Base-by-base conservation (phyloP, 2,329 filamentous ascomycete species). In the Phaeosphaeria sp. region DNA sequence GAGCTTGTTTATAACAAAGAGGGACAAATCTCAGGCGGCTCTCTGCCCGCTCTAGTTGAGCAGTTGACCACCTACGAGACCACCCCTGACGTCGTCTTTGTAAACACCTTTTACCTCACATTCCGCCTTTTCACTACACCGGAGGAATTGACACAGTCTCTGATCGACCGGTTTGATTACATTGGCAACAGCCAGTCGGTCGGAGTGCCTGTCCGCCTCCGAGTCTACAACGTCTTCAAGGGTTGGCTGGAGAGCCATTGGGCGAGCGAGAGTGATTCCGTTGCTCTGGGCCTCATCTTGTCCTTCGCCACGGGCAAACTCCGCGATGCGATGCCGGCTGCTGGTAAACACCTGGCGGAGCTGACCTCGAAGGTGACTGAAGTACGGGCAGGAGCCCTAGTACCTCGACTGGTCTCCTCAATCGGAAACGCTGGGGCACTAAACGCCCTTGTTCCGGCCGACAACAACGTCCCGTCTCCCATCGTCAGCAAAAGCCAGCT, bases 231-330 rank as follows among this genome's bases (percentile, higher is more conserved):
- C 74, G 89, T 93, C 55, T 92, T 99, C 83, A 99, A 99, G 78
- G 91, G 91, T 43, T 99, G 95, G 95, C 82, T 99, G 20, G 95
- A 98, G 79, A 95, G 91, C 6, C 93, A 99, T 77, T 99, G 95
- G 94, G 88, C 90, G 48, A 87, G 92, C 62, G 87, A 92, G 58
- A 88, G 89, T 11, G 95, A 99, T 73, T 86, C 87, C 52, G 84
- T 87, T 13, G 92, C 93, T 1, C 82, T 99, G 9, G 82, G 85
- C 0, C 81, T 90, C 49, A 96, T 99, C 62, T 83, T 90, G 33
- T 82, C 87, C 1, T 99, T 99, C 76, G 93, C 94, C 1, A 87
- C 89, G 64, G 84, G 85, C 47, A 90, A 90, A 63, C 83, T 99
- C 7, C 82, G 83, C 50, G 77, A 83, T 1, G 83, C 89, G 6